These are phyloP conservation scores for rapeseed (Brassica napus) DNA, from an alignment of 345 rosid genomes.

Conservation along the genomic window Da-Ae NC_063436.1:2303501-2304000, in stretches of 20 bases:
- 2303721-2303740: too few relatives aligned
- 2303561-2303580: too few relatives aligned
- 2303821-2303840: slow-evolving; percentile 34
- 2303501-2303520: not conserved
- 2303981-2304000: slow-evolving; percentile 42
- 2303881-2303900: not conserved
- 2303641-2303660: too few relatives aligned
- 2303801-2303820: slow-evolving; percentile 39
- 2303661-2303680: too few relatives aligned
- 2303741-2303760: too few relatives aligned
- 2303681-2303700: too few relatives aligned
- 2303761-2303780: slow-evolving; percentile 22
- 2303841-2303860: not conserved
- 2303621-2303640: too few relatives aligned
- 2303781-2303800: slow-evolving; percentile 33
- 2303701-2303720: too few relatives aligned
- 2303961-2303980: slow-evolving; percentile 31
- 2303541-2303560: slow-evolving; percentile 3
- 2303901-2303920: slow-evolving; percentile 11
- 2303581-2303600: too few relatives aligned
- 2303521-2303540: slow-evolving; percentile 18
- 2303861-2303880: too few relatives aligned
- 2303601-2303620: too few relatives aligned
- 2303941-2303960: not conserved
- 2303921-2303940: not conserved